Evolutionary conservation across 2,329 filamentous ascomycete species (phyloP), one percentile per base, ranked within the genome.

Genomic region (Escovopsis sp.): DNA sequence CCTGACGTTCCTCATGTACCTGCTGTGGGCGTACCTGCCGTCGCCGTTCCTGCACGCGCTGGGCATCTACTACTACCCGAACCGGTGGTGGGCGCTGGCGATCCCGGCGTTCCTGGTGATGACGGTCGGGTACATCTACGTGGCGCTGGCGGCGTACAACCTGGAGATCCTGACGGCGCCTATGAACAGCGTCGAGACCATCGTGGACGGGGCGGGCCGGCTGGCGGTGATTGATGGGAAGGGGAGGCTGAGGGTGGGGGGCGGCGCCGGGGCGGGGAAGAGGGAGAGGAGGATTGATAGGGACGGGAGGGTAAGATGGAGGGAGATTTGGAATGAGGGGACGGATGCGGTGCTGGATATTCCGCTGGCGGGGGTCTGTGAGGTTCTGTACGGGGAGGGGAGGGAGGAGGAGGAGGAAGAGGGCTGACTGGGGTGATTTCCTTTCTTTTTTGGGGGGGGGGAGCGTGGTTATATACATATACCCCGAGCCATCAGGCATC

Each of bases 271-370:
- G 55, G 27, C 8, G 27, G 11, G 27, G 27, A 58, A 55, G 51
- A 55, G 60, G 45, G 59, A 62, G 55, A 53, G 58, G 52, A 53
- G 63, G 50, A 48, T 57, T 40, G 52, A 58, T 30, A 58, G 59
- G 34, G 54, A 54, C 27, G 65, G 62, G 32, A 52, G 48, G 43
- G 51, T 72, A 48, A 74, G 86, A 55, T 96, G 91, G 89, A 79
- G 72, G 54, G 72, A 70, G 44, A 71, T 94, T 14, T 98, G 91
- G 91, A 87, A 79, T 54, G 79, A 84, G 52, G 87, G 91, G 14
- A 98, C 91, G 0, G 91, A 98, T 68, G 91, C 87, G 1, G 91
- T 96, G 7, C 84, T 98, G 84, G 91, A 98, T 64, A 81, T 98
- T 39, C 91, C 91, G 7, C 74, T 96, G 49, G 88, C 87, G 9